phyloP scores from a whole-genome alignment of 2,329 filamentous ascomycete species.

The Fusarium sp. region DNA sequence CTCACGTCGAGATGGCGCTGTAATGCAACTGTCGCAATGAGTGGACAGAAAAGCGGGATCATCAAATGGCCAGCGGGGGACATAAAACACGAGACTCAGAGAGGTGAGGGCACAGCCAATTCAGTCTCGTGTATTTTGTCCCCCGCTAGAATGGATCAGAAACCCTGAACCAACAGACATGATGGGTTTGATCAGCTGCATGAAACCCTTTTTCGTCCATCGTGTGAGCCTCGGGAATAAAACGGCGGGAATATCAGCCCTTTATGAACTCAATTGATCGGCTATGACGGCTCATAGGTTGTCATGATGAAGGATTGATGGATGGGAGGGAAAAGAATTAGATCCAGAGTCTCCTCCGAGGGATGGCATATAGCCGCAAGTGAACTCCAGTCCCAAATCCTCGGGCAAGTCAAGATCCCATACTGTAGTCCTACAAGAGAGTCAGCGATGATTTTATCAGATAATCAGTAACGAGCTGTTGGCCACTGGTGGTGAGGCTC shows the following conservation, averaged over 20 bases:
- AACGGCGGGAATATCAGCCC: background rate
- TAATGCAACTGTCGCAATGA: background rate
- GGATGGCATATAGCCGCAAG: background rate
- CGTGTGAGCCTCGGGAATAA: background rate
- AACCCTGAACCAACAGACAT: background rate
- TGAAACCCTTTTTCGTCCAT: background rate
- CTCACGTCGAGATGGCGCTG: background rate
- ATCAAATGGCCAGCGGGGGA: too few relatives aligned
- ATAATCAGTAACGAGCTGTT: constrained; percentile 3
- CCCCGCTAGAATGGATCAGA: too few relatives aligned
- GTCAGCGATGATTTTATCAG: constrained; percentile 3
- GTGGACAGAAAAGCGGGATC: constrained; percentile 17
- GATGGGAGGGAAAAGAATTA: background rate
- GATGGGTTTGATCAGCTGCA: background rate
- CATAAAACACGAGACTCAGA: too few relatives aligned
- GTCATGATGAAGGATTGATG: background rate
- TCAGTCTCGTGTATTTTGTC: too few relatives aligned
- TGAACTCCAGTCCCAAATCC: background rate
- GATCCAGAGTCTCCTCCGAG: background rate
- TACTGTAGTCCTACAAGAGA: background rate
- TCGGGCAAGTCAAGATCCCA: background rate
- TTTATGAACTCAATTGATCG: constrained; percentile 4
- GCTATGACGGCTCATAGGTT: background rate
- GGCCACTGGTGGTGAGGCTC: background rate
- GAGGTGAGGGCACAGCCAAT: too few relatives aligned